Evolutionary conservation across 106 monocot species (phyloP).

Genomic region (Cymbidium sinense): DNA sequence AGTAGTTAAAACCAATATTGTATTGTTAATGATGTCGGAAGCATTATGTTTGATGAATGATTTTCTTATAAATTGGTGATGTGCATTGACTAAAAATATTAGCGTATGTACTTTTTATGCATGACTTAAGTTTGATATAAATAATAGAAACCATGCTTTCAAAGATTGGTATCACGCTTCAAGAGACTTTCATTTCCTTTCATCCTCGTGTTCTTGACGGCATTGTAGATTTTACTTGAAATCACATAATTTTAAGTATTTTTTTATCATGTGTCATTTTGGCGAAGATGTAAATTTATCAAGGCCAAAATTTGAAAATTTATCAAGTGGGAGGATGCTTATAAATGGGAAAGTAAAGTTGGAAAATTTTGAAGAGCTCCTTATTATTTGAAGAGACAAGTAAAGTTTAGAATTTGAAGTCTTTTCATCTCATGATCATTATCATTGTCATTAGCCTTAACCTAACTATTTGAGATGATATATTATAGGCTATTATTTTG

Average conservation of each 20-base stretch:
- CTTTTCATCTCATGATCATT: not conserved
- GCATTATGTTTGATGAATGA: not conserved
- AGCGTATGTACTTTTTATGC: not conserved
- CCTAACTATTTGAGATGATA: not conserved
- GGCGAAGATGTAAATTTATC: constrained; percentile 7
- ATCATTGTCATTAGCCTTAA: not conserved
- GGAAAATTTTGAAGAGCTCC: constrained; percentile 3
- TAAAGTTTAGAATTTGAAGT: not conserved
- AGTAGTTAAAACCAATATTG: not conserved
- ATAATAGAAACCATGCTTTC: not conserved
- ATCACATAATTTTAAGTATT: not conserved
- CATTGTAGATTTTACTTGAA: not conserved
- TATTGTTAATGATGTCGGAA: not conserved
- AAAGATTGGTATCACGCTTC: not conserved
- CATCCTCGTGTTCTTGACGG: not conserved
- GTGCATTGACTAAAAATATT: no score
- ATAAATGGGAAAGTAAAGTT: not conserved
- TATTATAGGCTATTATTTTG: not conserved
- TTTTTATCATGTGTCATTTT: not conserved
- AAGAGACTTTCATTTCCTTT: not conserved
- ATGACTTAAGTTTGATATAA: not conserved
- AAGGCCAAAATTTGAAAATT: not conserved
- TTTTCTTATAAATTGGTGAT: no score
- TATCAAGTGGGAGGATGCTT: not conserved
- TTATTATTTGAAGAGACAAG: constrained; percentile 10